Conservation (phyloP, 2,329 filamentous ascomycete genomes). For the Grosmannia huntii region DNA sequence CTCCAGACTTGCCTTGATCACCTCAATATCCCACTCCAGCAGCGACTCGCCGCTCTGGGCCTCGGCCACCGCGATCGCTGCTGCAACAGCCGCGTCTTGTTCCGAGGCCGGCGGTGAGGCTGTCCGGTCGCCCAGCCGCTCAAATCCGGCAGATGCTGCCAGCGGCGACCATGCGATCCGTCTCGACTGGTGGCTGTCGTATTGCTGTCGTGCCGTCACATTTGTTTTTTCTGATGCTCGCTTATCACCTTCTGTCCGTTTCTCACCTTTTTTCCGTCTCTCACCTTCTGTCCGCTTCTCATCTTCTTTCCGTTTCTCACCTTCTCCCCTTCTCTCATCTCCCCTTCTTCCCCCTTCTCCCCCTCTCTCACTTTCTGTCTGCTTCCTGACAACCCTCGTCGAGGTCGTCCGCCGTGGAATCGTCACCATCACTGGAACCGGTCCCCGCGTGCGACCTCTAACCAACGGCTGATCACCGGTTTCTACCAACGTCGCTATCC, state of each 20-base stretch:
- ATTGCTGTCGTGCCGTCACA: background rate
- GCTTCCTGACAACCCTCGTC: too few relatives aligned
- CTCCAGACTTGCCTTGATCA: conserved; percentile 9
- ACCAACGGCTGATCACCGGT: background rate
- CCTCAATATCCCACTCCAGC: conserved; percentile 9
- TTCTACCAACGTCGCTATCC: background rate
- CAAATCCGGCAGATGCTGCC: background rate
- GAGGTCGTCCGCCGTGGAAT: too few relatives aligned
- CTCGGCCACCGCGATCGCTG: background rate
- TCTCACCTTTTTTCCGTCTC: background rate
- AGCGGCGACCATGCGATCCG: background rate
- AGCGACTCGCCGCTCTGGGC: conserved; percentile 3
- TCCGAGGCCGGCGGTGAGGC: background rate
- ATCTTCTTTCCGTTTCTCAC: background rate
- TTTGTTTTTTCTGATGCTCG: too few relatives aligned
- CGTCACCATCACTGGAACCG: too few relatives aligned
- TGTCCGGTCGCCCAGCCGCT: background rate
- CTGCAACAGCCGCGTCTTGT: background rate
- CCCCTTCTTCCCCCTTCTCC: too few relatives aligned
- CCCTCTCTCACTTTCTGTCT: too few relatives aligned
- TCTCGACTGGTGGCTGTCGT: background rate
- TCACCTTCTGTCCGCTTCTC: too few relatives aligned
- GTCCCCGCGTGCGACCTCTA: background rate
- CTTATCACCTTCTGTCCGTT: background rate
- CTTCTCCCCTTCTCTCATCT: background rate